These are phyloP conservation scores for Eragrostis nindensis DNA, from an alignment of 176 grass and related monocot genomes.

Conservation along the genomic window DNA sequence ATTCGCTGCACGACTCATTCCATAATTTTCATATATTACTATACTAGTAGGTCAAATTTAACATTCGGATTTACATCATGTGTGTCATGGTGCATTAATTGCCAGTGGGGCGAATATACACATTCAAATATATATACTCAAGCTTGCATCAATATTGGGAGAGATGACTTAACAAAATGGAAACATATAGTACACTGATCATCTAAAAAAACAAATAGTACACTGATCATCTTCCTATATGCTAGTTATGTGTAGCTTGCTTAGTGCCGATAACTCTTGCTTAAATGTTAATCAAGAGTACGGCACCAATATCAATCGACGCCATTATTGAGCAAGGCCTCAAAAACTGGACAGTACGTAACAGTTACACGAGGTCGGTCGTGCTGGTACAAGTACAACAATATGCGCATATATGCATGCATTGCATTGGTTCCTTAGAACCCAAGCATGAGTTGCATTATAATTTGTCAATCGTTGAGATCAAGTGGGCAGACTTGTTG, in stretches of 20 bases:
- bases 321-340: neutral
- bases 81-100: neutral
- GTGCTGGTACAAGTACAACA: conserved; percentile 6
- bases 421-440: conserved; percentile 43
- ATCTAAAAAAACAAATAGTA: neutral
- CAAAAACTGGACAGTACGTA: neutral
- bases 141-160: neutral
- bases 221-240: neutral
- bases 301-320: conserved; percentile 7
- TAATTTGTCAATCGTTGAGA: conserved; percentile 25
- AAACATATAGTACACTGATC: neutral
- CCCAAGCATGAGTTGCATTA: conserved; percentile 41
- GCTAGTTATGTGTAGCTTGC: neutral
- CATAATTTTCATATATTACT: neutral
- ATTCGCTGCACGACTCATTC: too few relatives aligned
- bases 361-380: conserved; percentile 1
- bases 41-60: neutral
- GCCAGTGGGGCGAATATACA: too few relatives aligned
- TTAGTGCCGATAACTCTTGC: neutral
- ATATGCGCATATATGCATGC: neutral
- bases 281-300: conserved; percentile 34
- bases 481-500: conserved; percentile 38
- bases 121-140: neutral
- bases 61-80: neutral
- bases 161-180: neutral